phyloP scores from a whole-genome alignment of 305 asterid species.

The Fraxinus sp. region DNA sequence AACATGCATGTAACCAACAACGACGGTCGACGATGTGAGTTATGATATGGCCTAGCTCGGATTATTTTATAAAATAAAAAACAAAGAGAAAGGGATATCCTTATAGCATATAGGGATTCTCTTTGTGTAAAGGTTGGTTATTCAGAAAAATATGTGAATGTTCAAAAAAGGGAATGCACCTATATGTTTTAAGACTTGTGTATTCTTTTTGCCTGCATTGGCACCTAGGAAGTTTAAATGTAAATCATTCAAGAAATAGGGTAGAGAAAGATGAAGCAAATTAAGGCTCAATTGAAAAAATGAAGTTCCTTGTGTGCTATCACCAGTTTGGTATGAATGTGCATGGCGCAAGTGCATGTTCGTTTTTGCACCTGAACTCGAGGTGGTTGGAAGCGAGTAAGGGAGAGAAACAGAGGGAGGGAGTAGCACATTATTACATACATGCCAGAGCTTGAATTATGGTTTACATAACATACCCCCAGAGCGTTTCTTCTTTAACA shows the following conservation, averaged over 20 bases:
- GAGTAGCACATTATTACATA: slow-evolving; percentile 2
- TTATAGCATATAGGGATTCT: background rate
- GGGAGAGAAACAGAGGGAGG: background rate
- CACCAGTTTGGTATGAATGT: background rate
- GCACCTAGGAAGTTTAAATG: slow-evolving; percentile 12
- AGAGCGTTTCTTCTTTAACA: slow-evolving; percentile 77
- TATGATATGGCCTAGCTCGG: background rate
- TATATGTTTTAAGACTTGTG: background rate
- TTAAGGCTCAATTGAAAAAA: background rate
- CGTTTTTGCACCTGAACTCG: background rate
- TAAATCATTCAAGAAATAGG: slow-evolving; percentile 9
- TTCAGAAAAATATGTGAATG: background rate
- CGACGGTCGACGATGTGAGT: background rate
- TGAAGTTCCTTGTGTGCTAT: background rate
- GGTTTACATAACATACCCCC: slow-evolving; percentile 60
- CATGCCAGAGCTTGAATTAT: slow-evolving; percentile 14
- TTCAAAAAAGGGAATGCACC: background rate
- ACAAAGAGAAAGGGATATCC: background rate
- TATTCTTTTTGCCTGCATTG: slow-evolving; percentile 4
- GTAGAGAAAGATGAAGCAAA: slow-evolving; percentile 20
- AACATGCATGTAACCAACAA: background rate
- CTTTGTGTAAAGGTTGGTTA: background rate
- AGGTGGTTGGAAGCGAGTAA: background rate
- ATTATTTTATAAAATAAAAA: background rate
- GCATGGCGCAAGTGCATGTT: background rate